A percentile compares a stretch with the other conserved stretches of the same genome.
Conservation (phyloP, 2,329 filamentous ascomycete genomes). For the Aspergillus quadrilineatus region DNA sequence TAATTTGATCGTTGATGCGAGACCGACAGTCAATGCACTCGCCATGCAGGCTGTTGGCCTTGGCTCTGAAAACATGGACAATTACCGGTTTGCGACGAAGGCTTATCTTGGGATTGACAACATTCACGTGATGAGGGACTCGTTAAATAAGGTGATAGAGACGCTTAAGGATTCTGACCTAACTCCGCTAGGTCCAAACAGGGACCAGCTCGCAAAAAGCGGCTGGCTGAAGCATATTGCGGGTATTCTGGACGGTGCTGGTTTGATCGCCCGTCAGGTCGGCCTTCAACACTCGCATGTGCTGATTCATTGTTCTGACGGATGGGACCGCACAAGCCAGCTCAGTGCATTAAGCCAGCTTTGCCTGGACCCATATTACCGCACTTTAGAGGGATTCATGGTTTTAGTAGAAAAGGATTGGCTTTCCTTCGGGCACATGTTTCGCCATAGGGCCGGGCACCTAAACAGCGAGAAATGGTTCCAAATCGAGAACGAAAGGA, state of each 20-base stretch:
- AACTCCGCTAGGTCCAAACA: slow-evolving; percentile 75
- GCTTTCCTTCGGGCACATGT: slow-evolving; percentile 97
- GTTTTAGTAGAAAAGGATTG: slow-evolving; percentile 95
- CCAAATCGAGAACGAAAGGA: slow-evolving; percentile 74
- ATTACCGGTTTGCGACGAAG: slow-evolving; percentile 89
- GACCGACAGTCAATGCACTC: slow-evolving; percentile 89
- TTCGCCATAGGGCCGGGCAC: slow-evolving; percentile 84
- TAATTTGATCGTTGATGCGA: slow-evolving; percentile 93
- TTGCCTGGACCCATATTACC: slow-evolving; percentile 92
- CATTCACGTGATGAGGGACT: slow-evolving; percentile 96
- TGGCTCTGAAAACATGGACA: slow-evolving; percentile 96
- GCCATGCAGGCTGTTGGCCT: slow-evolving; percentile 91
- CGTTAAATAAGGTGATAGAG: slow-evolving; percentile 81
- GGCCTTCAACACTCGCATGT: slow-evolving; percentile 93
- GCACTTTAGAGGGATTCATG: slow-evolving; percentile 92
- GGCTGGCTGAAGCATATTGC: slow-evolving; percentile 89
- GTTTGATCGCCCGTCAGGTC: slow-evolving; percentile 80
- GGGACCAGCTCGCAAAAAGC: slow-evolving; percentile 77
- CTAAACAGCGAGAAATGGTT: slow-evolving; percentile 95
- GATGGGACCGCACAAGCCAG: slow-evolving; percentile 96
- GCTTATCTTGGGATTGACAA: slow-evolving; percentile 95
- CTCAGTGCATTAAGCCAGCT: slow-evolving; percentile 88
- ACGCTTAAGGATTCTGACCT: slow-evolving; percentile 91
- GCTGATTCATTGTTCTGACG: slow-evolving; percentile 95
- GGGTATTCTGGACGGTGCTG: slow-evolving; percentile 78